Conservation (phyloP, 441 rosid genomes). For the Gossypium davidsonii region DNA sequence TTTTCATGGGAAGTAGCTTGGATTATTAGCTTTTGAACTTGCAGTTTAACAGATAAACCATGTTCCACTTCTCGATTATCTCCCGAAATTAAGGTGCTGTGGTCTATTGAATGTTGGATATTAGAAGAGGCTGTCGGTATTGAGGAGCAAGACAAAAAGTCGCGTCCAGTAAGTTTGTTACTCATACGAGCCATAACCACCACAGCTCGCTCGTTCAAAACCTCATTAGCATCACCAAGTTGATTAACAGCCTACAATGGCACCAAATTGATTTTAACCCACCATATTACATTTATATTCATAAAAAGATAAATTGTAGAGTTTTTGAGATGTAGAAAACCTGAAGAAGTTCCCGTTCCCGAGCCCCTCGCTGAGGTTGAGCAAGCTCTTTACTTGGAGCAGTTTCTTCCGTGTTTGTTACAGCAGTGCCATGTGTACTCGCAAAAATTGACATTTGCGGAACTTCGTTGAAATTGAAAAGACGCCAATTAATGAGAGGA, state of each 20-base stretch:
- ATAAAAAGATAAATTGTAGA: not conserved
- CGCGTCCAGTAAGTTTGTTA: slow-evolving; percentile 92
- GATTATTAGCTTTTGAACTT: slow-evolving; percentile 83
- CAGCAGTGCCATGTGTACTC: slow-evolving; percentile 53
- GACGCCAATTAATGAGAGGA: slow-evolving; percentile 99
- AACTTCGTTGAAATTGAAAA: slow-evolving; percentile 93
- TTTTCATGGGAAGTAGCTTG: slow-evolving; percentile 92
- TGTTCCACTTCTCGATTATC: slow-evolving; percentile 88
- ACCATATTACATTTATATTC: not conserved
- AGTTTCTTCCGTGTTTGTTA: slow-evolving; percentile 62
- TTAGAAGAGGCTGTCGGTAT: slow-evolving; percentile 21
- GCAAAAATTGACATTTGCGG: slow-evolving; percentile 76
- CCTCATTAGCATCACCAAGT: slow-evolving; percentile 98
- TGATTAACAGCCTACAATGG: slow-evolving; percentile 80
- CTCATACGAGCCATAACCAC: slow-evolving; percentile 96
- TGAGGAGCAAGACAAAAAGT: slow-evolving; percentile 61
- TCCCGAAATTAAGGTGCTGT: slow-evolving; percentile 61
- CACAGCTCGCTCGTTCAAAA: slow-evolving; percentile 88
- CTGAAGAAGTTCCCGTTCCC: slow-evolving; percentile 97
- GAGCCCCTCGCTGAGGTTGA: slow-evolving; percentile 92
- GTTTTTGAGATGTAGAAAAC: slow-evolving; percentile 29
- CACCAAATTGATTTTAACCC: not conserved
- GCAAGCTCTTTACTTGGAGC: slow-evolving; percentile 34
- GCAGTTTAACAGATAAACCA: slow-evolving; percentile 86
- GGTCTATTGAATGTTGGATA: slow-evolving; percentile 51